phyloP scores from a whole-genome alignment of 2,329 filamentous ascomycete species.

The Mycosphaerella arachidis region DNA sequence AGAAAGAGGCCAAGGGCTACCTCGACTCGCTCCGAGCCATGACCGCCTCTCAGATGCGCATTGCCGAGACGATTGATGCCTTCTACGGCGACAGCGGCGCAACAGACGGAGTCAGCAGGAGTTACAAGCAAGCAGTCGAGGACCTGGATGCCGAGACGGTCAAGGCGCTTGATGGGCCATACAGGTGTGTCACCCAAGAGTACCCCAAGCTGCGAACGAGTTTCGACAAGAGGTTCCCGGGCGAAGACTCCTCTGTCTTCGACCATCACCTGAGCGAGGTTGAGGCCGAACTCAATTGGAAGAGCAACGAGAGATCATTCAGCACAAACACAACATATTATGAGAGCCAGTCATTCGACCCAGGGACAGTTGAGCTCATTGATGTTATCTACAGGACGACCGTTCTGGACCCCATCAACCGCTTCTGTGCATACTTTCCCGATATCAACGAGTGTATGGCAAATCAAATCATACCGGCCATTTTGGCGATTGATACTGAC shows the following conservation, averaged over 20 bases:
- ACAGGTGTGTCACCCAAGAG: constrained; percentile 55
- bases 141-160: constrained; percentile 97
- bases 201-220: neutral
- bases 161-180: constrained; percentile 94
- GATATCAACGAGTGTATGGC: constrained; percentile 90
- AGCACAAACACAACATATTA: constrained; percentile 10
- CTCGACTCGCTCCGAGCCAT: constrained; percentile 95
- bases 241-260: constrained; percentile 17
- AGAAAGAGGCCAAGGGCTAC: constrained; percentile 98
- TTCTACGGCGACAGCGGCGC: constrained; percentile 97
- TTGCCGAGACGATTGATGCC: constrained; percentile 97
- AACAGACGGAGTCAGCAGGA: constrained; percentile 88
- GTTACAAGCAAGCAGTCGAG: constrained; percentile 97
- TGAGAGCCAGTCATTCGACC: neutral
- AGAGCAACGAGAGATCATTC: constrained; percentile 21
- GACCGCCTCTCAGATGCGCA: constrained; percentile 98
- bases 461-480: neutral
- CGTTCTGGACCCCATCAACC: constrained; percentile 88
- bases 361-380: constrained; percentile 28
- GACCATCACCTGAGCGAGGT: constrained; percentile 20
- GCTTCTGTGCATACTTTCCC: constrained; percentile 97
- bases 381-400: constrained; percentile 59
- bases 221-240: constrained; percentile 11
- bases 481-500: constrained; percentile 9
- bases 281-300: constrained; percentile 29